These are phyloP conservation scores for Metschnikowia peoriensis DNA, from an alignment of 805 yeast species.

Conservation along the genomic window DNA sequence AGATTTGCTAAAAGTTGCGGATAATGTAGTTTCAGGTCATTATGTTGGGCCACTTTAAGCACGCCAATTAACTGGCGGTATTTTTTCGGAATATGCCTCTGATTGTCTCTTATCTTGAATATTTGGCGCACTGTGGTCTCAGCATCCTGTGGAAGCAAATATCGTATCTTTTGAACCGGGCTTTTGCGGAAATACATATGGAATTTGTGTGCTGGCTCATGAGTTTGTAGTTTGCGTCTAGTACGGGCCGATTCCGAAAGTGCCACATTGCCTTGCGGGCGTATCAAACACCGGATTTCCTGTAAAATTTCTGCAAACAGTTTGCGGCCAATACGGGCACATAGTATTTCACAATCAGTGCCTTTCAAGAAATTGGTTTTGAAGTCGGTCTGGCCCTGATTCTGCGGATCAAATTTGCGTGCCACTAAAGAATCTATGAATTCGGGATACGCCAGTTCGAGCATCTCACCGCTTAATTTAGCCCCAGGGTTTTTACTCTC, in stretches of 20 bases:
- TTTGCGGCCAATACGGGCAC: constrained; percentile 35
- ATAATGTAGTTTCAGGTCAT: constrained; percentile 2
- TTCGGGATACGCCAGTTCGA: neutral
- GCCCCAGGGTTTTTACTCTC: neutral
- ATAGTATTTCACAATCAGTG: constrained; percentile 44
- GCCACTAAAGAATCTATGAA: constrained; percentile 1
- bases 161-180: neutral
- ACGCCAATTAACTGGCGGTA: constrained; percentile 2
- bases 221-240: neutral
- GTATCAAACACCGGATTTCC: neutral
- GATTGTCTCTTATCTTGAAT: neutral
- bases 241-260: neutral
- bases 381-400: constrained; percentile 21
- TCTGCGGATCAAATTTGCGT: neutral
- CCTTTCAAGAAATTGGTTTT: constrained; percentile 41
- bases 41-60: neutral
- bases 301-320: constrained; percentile 35
- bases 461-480: neutral
- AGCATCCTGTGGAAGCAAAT: neutral
- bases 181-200: constrained; percentile 4
- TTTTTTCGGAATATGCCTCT: constrained; percentile 5
- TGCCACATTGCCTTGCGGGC: constrained; percentile 2
- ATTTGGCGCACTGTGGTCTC: neutral
- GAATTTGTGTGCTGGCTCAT: constrained; percentile 3
- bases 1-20: neutral